Conservation (phyloP, 1,284 basidiomycete genomes). For the Ustilago hordei region DNA sequence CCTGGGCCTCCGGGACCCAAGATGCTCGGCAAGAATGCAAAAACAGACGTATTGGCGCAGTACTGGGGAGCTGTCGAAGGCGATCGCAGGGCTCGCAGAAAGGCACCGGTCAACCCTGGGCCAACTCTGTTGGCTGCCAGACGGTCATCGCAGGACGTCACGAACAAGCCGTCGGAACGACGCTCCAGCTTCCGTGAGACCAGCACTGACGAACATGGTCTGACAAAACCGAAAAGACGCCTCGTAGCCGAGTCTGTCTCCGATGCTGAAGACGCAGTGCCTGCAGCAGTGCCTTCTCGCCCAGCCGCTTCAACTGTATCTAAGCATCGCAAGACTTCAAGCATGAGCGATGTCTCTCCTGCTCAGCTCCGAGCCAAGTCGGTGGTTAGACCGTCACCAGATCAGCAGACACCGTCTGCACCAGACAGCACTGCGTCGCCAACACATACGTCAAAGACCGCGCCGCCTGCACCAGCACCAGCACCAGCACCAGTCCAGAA, state of each 20-base stretch:
- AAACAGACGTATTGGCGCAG: constrained; percentile 64
- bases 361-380: constrained; percentile 22
- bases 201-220: constrained; percentile 24
- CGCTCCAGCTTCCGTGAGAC: constrained; percentile 46
- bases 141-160: constrained; percentile 30
- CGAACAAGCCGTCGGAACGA: constrained; percentile 29
- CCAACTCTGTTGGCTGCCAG: constrained; percentile 37
- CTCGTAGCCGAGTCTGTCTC: constrained; percentile 41
- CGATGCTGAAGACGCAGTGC: constrained; percentile 32
- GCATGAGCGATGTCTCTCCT: constrained; percentile 37
- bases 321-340: constrained; percentile 51
- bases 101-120: constrained; percentile 38
- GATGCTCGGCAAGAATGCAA: constrained; percentile 67
- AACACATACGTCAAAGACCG: constrained; percentile 16
- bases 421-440: constrained; percentile 11
- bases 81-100: constrained; percentile 52
- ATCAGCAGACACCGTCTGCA: constrained; percentile 17
- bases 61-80: constrained; percentile 67
- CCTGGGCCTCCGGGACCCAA: constrained; percentile 60
- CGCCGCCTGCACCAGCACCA: constrained; percentile 20
- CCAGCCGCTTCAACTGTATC: constrained; percentile 6
- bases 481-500: constrained; percentile 21
- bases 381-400: constrained; percentile 21
- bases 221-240: constrained; percentile 33
- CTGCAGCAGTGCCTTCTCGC: constrained; percentile 11